Base-by-base conservation (phyloP, 1,139 yeast genomes). In the Debaryomyces nepalensis region DNA sequence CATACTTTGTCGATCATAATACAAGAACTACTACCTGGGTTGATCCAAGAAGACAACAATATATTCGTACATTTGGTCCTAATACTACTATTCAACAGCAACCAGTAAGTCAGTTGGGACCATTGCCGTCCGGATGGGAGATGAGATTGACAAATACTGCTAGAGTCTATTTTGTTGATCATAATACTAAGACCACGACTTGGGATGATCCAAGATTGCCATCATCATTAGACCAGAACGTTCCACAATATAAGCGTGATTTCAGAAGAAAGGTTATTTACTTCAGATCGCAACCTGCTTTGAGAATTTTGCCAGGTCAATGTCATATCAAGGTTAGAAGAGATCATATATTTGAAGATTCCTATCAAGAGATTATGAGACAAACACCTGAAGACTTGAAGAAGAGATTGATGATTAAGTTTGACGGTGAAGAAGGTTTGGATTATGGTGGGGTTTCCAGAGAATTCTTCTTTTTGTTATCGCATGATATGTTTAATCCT, bases 171-270 rank as follows among this genome's bases (percentile, higher is more conserved):
- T 93, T 93, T 66, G 99, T 93, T 50, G 99, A 93, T 67, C 99
- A 93, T 72, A 93, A 93, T 68, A 93, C 99, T 35, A 93, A 93
- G 70, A 93, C 99, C 0, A 93, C 99, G 2, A 93, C 99, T 1
- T 93, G 99, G 99, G 99, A 93, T 68, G 99, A 93, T 64, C 99
- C 99, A 51, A 84, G 99, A 63, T 77, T 93, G 61, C 99, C 99
- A 38, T 90, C 97, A 2, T 87, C 97, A 8, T 74, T 93, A 54
- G 99, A 93, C 64, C 99, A 93, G 70, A 93, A 91, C 57, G 99
- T 93, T 54, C 99, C 99, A 18, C 99, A 95, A 68, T 93, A 93
- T 70, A 95, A 93, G 78, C 93, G 99, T 72, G 99, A 93, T 68
- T 93, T 95, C 70, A 81, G 99, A 71, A 83, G 99, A 68, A 93